Base-by-base conservation (phyloP, 73 alveolate genomes). In the Stentor roeselii region DNA sequence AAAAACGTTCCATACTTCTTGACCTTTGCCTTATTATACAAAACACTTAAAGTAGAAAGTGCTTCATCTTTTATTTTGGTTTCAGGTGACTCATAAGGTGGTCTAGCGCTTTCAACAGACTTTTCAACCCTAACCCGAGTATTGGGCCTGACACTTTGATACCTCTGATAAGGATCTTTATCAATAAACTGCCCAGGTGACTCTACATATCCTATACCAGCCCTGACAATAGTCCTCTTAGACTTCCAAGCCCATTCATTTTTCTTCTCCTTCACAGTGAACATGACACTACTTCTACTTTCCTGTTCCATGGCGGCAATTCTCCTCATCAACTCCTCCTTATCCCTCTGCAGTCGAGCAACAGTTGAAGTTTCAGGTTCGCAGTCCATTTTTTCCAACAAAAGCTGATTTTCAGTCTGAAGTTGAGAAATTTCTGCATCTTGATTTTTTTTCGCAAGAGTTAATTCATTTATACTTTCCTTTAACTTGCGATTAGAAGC, bases 181-280 rank as follows among this genome's bases (percentile, higher is more conserved):
- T 67, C 80, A 15, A 21, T 1, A 32, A 67, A 2, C 34, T 32
- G 80, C 2, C 41, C 80, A 0, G 80, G 80, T 21, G 80, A 67
- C 14, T 67, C 80, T 67, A 32, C 2, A 67, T 67, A 67, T 27
- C 1, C 15, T 14, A 27, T 67, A 67, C 80, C 41, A 67, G 80
- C 80, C 41, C 80, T 67, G 3, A 67, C 80, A 30, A 67, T 67
- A 0, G 80, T 67, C 80, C 80, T 67, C 34, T 67, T 67, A 32
- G 80, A 67, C 34, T 67, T 67, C 37, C 80, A 67, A 32, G 41
- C 80, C 37, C n/a, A 67, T 21, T 67, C 80, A 21, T 0, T 21
- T 2, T 67, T 67, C 0, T 34, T 27, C 34, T 67, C 37, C 37
- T 67, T 67, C 41, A 21, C 21, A 11, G 67, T 6, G 21, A 50